Evolutionary conservation across 73 alveolate species (phyloP).

Genomic region (Symbiodinium natans): DNA sequence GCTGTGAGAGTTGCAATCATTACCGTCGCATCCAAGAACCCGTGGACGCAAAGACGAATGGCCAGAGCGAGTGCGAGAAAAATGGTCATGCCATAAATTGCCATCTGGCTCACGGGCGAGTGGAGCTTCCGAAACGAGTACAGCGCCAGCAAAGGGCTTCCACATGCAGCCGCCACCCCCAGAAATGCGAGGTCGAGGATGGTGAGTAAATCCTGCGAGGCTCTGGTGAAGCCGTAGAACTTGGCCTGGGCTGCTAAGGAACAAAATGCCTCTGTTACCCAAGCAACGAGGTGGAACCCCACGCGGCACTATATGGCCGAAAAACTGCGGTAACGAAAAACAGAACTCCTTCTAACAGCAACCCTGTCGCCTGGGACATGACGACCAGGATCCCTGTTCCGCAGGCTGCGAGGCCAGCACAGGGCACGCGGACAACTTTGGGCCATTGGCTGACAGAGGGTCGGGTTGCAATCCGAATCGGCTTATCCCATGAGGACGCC

Average conservation of each 20-base stretch:
- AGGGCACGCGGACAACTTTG: background rate
- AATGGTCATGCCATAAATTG: background rate
- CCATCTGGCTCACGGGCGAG: background rate
- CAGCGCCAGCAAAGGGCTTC: background rate
- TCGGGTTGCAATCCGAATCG: background rate
- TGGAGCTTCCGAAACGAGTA: background rate
- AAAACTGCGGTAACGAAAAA: too few species aligned
- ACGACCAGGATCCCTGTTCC: slow-evolving; percentile 10
- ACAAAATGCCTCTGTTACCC: too few species aligned
- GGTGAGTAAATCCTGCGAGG: background rate
- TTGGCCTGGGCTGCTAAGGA: too few species aligned
- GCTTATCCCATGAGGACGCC: slow-evolving; percentile 23
- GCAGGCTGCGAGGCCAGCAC: background rate
- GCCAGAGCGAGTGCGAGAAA: background rate
- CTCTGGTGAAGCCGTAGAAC: slow-evolving; percentile 20
- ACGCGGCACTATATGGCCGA: too few species aligned
- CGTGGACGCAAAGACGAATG: background rate
- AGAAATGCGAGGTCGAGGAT: background rate
- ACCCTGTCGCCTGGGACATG: slow-evolving; percentile 4
- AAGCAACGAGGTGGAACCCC: too few species aligned
- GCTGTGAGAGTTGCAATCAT: background rate
- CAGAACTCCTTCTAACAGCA: too few species aligned
- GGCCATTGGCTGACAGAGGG: background rate
- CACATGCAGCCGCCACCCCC: background rate
- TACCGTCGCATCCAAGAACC: background rate